These are phyloP conservation scores for Diaporthe citriasiana DNA, from an alignment of 2,329 filamentous ascomycete species.

Conservation along the genomic window DNA sequence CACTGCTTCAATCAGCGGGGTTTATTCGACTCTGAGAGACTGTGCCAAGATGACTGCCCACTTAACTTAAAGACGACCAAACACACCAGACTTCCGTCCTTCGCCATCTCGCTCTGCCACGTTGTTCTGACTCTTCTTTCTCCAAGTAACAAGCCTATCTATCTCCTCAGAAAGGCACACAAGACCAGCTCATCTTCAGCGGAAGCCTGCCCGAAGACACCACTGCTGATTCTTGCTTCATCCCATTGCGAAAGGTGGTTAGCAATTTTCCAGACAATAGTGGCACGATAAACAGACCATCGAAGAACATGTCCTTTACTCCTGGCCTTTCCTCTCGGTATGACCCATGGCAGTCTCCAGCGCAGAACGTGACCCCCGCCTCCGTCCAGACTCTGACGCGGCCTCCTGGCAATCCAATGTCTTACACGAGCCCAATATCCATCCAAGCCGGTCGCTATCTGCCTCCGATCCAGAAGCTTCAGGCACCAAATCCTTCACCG, in stretches of 20 bases:
- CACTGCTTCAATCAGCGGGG: background rate
- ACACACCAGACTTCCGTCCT: background rate
- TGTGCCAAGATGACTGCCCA: background rate
- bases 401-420: background rate
- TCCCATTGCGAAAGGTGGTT: background rate
- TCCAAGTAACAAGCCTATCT: background rate
- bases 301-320: background rate
- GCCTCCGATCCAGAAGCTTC: slow-evolving; percentile 24
- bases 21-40: slow-evolving; percentile 2
- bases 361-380: background rate
- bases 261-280: background rate
- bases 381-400: background rate
- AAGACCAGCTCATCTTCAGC: background rate
- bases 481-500: background rate
- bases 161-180: background rate
- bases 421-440: background rate
- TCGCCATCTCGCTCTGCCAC: background rate
- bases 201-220: background rate
- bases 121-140: background rate
- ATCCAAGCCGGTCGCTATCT: slow-evolving; percentile 5
- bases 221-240: background rate
- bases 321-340: background rate
- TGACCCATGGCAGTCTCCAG: background rate
- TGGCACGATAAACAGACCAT: background rate
- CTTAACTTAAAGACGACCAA: background rate